phyloP scores from a whole-genome alignment of 78 protist genomes.

The Dictyostelium intermedium region DNA sequence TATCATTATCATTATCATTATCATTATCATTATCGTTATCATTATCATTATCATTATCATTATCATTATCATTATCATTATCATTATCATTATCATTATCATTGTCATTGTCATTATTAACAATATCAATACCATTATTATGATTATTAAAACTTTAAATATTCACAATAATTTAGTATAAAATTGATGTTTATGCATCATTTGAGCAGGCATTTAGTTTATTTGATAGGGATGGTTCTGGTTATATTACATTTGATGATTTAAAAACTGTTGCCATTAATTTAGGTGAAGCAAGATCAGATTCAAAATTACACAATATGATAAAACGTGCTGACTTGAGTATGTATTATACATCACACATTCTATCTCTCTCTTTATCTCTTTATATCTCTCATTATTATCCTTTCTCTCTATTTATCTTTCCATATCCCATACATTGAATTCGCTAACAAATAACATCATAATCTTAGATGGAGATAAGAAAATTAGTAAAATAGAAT shows the following conservation, averaged over 20 bases:
- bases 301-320: neutral
- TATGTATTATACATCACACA: neutral
- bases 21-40: too few relatives aligned
- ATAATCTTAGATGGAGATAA: neutral
- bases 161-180: neutral
- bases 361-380: too few relatives aligned
- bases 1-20: too few relatives aligned
- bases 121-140: neutral
- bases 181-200: slow-evolving; percentile 1
- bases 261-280: neutral
- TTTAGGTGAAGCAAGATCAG: neutral
- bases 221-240: slow-evolving; percentile 4
- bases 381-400: too few relatives aligned
- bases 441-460: too few relatives aligned
- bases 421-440: too few relatives aligned
- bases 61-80: too few relatives aligned
- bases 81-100: too few relatives aligned
- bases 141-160: neutral
- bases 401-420: too few relatives aligned
- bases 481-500: neutral
- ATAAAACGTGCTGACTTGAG: slow-evolving; percentile 1
- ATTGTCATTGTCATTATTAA: too few relatives aligned
- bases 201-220: neutral
- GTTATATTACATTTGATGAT: slow-evolving; percentile 1
- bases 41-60: too few relatives aligned